phyloP scores from a whole-genome alignment of 139 green algal genomes.

The Spirogloea muscicola region DNA sequence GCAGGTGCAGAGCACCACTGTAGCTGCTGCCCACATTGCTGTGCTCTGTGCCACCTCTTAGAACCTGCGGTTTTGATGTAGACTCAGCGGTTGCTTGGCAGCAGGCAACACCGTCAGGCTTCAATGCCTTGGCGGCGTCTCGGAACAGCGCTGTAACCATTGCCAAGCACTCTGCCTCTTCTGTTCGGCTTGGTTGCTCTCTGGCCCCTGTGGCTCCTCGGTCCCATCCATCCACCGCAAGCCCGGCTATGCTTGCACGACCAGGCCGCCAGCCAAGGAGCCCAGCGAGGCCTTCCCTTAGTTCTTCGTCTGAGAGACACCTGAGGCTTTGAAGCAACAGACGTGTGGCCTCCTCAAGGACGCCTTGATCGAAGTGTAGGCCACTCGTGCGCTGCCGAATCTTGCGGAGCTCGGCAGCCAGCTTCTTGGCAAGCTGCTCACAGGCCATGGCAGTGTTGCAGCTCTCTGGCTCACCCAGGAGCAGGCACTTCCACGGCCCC shows the following conservation, averaged over 20 bases:
- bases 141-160: not conserved
- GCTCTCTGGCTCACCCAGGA: conserved; percentile 1
- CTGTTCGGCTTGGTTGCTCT: not conserved
- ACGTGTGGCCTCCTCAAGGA: conserved; percentile 10
- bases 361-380: not conserved
- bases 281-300: not conserved
- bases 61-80: no score
- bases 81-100: no score
- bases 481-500: conserved; percentile 19
- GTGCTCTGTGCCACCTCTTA: no score
- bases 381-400: not conserved
- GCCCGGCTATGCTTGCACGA: no score
- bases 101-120: no score
- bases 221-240: not conserved
- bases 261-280: no score
- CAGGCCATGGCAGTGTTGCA: not conserved
- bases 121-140: not conserved
- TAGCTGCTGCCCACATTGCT: no score
- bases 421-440: not conserved
- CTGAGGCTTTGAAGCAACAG: not conserved
- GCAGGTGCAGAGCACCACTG: no score
- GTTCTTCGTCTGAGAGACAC: conserved; percentile 6
- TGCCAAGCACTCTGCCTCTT: not conserved
- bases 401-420: not conserved
- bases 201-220: not conserved